Conservation (phyloP, 2,329 filamentous ascomycete genomes). For the Exophiala aquamarina region DNA sequence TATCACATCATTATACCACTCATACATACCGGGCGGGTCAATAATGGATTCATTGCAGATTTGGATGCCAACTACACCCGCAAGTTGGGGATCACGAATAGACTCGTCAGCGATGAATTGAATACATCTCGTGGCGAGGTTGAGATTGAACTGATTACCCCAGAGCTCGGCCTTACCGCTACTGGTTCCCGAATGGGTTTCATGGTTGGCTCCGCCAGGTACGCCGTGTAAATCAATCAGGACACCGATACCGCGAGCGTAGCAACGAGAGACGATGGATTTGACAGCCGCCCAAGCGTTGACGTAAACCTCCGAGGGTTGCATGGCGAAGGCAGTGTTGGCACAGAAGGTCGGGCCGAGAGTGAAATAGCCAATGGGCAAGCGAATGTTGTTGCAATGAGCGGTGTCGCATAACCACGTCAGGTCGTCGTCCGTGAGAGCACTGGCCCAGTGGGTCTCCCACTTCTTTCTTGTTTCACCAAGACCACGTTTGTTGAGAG, state of each 20-base stretch:
- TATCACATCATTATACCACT: conserved; percentile 57
- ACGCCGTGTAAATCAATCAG: conserved; percentile 61
- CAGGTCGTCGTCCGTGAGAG: conserved; percentile 52
- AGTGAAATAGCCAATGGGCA: conserved; percentile 62
- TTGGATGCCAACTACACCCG: conserved; percentile 56
- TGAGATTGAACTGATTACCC: conserved; percentile 43
- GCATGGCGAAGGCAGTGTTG: conserved; percentile 52
- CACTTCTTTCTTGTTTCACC: conserved; percentile 51
- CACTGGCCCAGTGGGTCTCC: conserved; percentile 54
- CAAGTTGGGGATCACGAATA: conserved; percentile 28
- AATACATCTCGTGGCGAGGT: conserved; percentile 48
- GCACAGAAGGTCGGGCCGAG: conserved; percentile 52
- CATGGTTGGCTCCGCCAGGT: conserved; percentile 57
- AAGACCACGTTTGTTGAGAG: conserved; percentile 48
- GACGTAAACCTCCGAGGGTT: conserved; percentile 49
- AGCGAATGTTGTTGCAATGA: conserved; percentile 57
- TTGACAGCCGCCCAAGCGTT: conserved; percentile 55
- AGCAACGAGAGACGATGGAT: conserved; percentile 46
- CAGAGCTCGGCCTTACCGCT: conserved; percentile 54
- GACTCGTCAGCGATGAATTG: conserved; percentile 53
- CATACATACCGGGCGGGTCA: conserved; percentile 53
- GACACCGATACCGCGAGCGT: conserved; percentile 52
- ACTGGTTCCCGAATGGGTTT: conserved; percentile 58
- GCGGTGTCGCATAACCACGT: conserved; percentile 53
- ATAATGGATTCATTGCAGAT: conserved; percentile 57